Base-by-base conservation (phyloP, 1,139 yeast species). In the Pichiaceae sp. region DNA sequence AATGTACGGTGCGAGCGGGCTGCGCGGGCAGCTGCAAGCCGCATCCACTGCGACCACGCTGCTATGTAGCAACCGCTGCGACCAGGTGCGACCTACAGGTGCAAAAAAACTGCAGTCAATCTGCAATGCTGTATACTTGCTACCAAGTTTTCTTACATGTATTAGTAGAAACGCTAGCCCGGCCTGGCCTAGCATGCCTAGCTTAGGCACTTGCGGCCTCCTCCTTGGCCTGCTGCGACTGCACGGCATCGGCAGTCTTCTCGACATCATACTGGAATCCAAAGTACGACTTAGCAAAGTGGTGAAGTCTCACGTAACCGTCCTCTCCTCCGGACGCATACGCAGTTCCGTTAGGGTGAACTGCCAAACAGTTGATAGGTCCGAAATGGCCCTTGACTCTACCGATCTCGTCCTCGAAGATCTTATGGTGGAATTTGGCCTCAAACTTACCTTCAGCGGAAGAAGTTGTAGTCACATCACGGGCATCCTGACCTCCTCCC, bases 401-500 rank as follows among this genome's bases (percentile, higher is more conserved):
- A 48, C 98, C 98, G 52, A 91, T 79, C 62, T 89, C 97, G 58
- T 91, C 97, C 60, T 82, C 82, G 60, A 89, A 91, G 42, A 91
- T 75, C 67, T 91, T 91, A 65, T 93, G 97, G 66, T 81, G 87
- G 62, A 91, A 84, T 65, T 96, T 77, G 32, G 97, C 94, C 66
- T 91, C 98, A 62, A 91, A 91, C 59, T 86, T 86, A 68, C 98
- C 98, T 63, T 91, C 96, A 38, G 84, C 74, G 45, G 93, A 82
- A 33, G 93, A 76, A 30, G 97, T 87, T 21, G 97, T 91, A 33
- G 99, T 91, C 59, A 91, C 99, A 62, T 89, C 94, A 64, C 89
- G 78, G 30, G 98, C 98, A 59, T 89, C 97, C 69, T 91, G 98
- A 76, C 99, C 99, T 65, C 99, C 99, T 39, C 98, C 98, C 47